phyloP scores from a whole-genome alignment of 2,329 filamentous ascomycete species.

The Pseudodiploospora longispora region DNA sequence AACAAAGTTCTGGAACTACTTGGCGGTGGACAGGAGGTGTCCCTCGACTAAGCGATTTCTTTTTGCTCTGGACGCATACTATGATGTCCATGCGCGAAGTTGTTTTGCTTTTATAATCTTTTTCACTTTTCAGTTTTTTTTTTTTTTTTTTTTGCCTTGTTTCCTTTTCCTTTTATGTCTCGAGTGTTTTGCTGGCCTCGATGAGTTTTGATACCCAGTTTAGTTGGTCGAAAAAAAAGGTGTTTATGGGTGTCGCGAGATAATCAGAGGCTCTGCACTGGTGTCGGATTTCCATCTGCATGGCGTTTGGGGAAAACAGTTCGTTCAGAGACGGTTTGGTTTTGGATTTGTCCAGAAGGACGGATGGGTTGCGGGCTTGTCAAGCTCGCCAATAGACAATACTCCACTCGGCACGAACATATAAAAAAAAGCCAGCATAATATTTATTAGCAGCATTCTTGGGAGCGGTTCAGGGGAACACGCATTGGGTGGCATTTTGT shows the following conservation, averaged over 20 bases:
- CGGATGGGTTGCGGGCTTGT: slow-evolving; percentile 6
- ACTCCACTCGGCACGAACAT: slow-evolving; percentile 40
- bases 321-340: slow-evolving; percentile 13
- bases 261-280: slow-evolving; percentile 11
- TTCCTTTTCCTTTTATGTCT: slow-evolving; percentile 4
- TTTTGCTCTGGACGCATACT: background rate
- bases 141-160: slow-evolving; percentile 6
- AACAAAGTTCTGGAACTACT: slow-evolving; percentile 92
- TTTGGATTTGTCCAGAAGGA: slow-evolving; percentile 4
- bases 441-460: slow-evolving; percentile 20
- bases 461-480: slow-evolving; percentile 9
- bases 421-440: slow-evolving; percentile 19
- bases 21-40: slow-evolving; percentile 43
- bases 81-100: background rate
- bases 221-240: slow-evolving; percentile 7
- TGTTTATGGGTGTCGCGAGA: slow-evolving; percentile 14
- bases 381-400: slow-evolving; percentile 34
- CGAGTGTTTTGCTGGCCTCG: slow-evolving; percentile 7
- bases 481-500: background rate
- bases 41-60: slow-evolving; percentile 15
- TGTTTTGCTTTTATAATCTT: slow-evolving; percentile 7
- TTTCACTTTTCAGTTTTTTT: slow-evolving; percentile 15
- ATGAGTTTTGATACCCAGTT: slow-evolving; percentile 18
- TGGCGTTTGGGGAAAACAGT: slow-evolving; percentile 14
- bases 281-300: slow-evolving; percentile 1